Conservation (phyloP, 1,139 yeast species). For the Suhomyces atakaporum region DNA sequence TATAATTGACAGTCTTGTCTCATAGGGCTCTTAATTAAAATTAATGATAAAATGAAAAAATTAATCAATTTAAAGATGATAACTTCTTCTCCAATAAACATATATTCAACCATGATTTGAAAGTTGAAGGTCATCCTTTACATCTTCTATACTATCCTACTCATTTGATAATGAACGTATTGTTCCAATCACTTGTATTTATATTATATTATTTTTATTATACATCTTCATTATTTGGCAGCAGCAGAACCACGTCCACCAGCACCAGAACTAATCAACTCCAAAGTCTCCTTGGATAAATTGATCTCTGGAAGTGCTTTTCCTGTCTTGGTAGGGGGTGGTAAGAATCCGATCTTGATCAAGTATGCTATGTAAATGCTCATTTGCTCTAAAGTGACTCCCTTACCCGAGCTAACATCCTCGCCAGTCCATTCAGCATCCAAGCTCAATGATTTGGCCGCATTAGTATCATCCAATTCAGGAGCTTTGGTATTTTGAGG, state of each 20-base stretch:
- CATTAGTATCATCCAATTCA: conserved; percentile 84
- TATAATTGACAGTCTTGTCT: too few species aligned
- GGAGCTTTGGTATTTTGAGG: conserved; percentile 94
- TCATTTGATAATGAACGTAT: too few species aligned
- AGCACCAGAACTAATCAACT: conserved; percentile 72
- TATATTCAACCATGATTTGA: too few species aligned
- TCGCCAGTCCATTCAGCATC: conserved; percentile 67
- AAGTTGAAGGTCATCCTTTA: too few species aligned
- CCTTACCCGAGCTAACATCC: conserved; percentile 69
- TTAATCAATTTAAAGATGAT: too few species aligned
- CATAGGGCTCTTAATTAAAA: too few species aligned
- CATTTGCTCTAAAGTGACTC: conserved; percentile 65
- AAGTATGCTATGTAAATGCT: conserved; percentile 81
- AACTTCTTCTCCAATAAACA: too few species aligned
- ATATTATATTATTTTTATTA: too few species aligned
- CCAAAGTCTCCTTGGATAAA: conserved; percentile 60
- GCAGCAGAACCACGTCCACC: conserved; percentile 81
- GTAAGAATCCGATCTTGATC: conserved; percentile 75
- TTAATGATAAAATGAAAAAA: too few species aligned
- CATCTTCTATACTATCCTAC: too few species aligned
- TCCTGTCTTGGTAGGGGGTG: conserved; percentile 52
- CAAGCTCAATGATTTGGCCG: conserved; percentile 59
- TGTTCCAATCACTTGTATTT: too few species aligned
- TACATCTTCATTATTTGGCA: conserved; percentile 9
- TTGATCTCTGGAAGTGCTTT: conserved; percentile 58